These are phyloP conservation scores for Yarrowia alimentaria DNA, from an alignment of 805 yeast genomes.

Conservation along the genomic window DNA sequence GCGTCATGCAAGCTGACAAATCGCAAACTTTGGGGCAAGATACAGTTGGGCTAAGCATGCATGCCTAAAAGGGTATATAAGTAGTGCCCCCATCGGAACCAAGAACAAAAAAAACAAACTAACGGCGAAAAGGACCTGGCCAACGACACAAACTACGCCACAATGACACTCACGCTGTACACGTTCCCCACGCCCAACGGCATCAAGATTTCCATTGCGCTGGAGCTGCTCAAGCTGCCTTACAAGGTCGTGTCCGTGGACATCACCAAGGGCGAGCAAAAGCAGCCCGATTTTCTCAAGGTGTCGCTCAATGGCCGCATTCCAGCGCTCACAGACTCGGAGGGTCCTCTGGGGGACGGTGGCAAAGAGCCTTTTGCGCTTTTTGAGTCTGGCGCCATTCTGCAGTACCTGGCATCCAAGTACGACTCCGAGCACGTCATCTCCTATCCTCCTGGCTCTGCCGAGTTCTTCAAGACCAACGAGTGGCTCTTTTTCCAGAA, in stretches of 20 bases:
- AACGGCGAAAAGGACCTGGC: not conserved
- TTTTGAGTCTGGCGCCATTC: conserved; percentile 62
- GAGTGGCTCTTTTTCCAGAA: conserved; percentile 58
- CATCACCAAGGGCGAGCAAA: conserved; percentile 47
- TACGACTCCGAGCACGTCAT: conserved; percentile 55
- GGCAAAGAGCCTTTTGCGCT: conserved; percentile 44
- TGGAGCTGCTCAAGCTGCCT: conserved; percentile 40
- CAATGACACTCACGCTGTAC: conserved; percentile 43
- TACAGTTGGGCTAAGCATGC: too few relatives aligned
- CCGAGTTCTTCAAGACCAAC: conserved; percentile 45
- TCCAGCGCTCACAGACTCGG: conserved; percentile 49
- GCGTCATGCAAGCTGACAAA: too few relatives aligned
- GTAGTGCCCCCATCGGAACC: too few relatives aligned
- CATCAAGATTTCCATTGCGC: conserved; percentile 41
- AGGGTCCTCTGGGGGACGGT: conserved; percentile 34
- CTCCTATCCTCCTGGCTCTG: conserved; percentile 41
- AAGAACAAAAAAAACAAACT: too few relatives aligned
- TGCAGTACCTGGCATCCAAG: conserved; percentile 57
- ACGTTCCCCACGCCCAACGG: conserved; percentile 48
- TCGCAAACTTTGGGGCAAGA: too few relatives aligned
- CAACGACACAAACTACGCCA: not conserved
- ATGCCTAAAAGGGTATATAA: too few relatives aligned
- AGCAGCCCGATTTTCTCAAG: conserved; percentile 55
- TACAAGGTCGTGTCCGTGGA: conserved; percentile 45
- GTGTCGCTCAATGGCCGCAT: conserved; percentile 64